phyloP scores from a whole-genome alignment of 495 filamentous ascomycete genomes.

The Margaritispora aquatica region DNA sequence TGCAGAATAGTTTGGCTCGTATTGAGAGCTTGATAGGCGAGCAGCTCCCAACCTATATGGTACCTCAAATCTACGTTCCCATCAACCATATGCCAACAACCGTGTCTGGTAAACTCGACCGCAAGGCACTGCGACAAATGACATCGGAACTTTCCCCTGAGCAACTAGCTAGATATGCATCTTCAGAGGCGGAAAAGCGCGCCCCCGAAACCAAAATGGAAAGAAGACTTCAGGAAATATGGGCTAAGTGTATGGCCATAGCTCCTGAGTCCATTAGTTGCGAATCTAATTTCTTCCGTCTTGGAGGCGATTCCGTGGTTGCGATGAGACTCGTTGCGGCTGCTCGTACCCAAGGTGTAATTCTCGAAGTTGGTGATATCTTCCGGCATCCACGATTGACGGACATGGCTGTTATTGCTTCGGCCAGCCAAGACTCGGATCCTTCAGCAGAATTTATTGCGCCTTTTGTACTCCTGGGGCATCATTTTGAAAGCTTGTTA shows the following conservation, averaged over 20 bases:
- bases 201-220: neutral
- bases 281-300: constrained; percentile 53
- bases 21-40: too few relatives aligned
- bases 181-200: neutral
- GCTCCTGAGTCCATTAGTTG: constrained; percentile 33
- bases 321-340: constrained; percentile 64
- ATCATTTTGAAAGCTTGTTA: too few relatives aligned
- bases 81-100: neutral
- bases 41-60: constrained; percentile 24
- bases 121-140: neutral
- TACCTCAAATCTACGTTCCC: constrained; percentile 21
- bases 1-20: neutral
- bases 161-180: neutral
- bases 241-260: constrained; percentile 11
- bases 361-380: constrained; percentile 40
- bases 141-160: neutral
- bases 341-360: constrained; percentile 42
- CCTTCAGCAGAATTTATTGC: too few relatives aligned
- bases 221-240: constrained; percentile 1
- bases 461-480: neutral
- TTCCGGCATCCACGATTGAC: neutral
- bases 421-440: neutral
- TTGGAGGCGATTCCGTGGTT: constrained; percentile 65
- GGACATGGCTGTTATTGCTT: neutral
- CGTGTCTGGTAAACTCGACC: constrained; percentile 6